phyloP scores from a whole-genome alignment of 768 basidiomycete species.

The Naematelia aurantialba region DNA sequence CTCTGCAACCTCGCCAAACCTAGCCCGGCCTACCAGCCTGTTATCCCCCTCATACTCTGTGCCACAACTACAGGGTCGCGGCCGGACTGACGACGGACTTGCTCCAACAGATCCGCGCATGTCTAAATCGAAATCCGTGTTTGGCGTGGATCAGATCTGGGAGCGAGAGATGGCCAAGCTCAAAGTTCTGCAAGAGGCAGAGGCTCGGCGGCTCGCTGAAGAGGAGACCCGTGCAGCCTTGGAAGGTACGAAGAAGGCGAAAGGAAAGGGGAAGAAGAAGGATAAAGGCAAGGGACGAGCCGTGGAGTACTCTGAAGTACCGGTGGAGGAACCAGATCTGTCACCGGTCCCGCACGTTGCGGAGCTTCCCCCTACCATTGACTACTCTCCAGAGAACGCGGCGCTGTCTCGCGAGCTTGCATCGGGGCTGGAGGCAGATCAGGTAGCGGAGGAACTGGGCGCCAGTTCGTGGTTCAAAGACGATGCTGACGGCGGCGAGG shows the following conservation, averaged over 20 bases:
- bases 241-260: slow-evolving; percentile 53
- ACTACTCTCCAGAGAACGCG: background rate
- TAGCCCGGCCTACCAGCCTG: background rate
- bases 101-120: slow-evolving; percentile 27
- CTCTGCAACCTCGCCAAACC: background rate
- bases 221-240: slow-evolving; percentile 24
- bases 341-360: background rate
- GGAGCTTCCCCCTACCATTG: background rate
- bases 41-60: background rate
- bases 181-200: slow-evolving; percentile 65
- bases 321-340: background rate
- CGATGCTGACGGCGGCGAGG: background rate
- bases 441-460: background rate
- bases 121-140: slow-evolving; percentile 68
- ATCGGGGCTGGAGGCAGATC: background rate
- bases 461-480: background rate
- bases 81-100: slow-evolving; percentile 6
- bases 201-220: slow-evolving; percentile 55
- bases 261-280: slow-evolving; percentile 25
- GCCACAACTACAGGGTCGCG: background rate
- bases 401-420: background rate
- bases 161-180: slow-evolving; percentile 80
- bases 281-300: slow-evolving; percentile 18
- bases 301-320: background rate
- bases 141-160: slow-evolving; percentile 91